These are phyloP conservation scores for Tricholoma bakamatsutake DNA, from an alignment of 768 basidiomycete genomes.

Conservation along the genomic window DNA sequence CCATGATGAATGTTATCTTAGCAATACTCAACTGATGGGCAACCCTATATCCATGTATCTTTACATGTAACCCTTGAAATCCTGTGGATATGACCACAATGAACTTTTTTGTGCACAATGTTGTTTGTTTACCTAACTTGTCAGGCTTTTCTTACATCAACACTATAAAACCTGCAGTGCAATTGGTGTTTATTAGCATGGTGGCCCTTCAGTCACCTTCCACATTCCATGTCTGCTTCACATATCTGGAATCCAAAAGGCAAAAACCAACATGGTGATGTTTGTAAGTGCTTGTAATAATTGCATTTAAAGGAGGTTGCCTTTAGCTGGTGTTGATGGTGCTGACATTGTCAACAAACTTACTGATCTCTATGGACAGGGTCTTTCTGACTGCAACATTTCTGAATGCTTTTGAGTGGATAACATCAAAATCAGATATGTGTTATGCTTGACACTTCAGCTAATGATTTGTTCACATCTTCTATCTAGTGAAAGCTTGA, in stretches of 20 bases:
- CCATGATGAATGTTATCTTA: neutral
- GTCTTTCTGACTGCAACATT: conserved; percentile 15
- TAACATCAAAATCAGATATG: conserved; percentile 11
- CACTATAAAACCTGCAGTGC: neutral
- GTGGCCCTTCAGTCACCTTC: neutral
- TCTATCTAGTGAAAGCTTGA: neutral
- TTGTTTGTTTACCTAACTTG: neutral
- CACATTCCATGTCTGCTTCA: neutral
- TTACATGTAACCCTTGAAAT: neutral
- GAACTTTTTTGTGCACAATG: neutral
- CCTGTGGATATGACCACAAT: neutral
- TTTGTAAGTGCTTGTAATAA: conserved; percentile 7
- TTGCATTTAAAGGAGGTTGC: conserved; percentile 1
- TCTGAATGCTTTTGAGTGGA: conserved; percentile 10
- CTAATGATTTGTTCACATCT: neutral
- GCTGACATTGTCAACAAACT: conserved; percentile 9
- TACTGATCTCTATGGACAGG: conserved; percentile 11
- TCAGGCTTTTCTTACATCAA: neutral
- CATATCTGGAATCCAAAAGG: conserved; percentile 14
- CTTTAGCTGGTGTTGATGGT: conserved; percentile 14
- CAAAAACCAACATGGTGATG: conserved; percentile 14
- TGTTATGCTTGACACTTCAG: neutral
- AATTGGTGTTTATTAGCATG: neutral
- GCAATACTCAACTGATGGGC: neutral
- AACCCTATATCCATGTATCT: neutral